These are phyloP conservation scores for Odontarrhena argentea DNA, from an alignment of 345 rosid species.

Conservation along the genomic window DNA sequence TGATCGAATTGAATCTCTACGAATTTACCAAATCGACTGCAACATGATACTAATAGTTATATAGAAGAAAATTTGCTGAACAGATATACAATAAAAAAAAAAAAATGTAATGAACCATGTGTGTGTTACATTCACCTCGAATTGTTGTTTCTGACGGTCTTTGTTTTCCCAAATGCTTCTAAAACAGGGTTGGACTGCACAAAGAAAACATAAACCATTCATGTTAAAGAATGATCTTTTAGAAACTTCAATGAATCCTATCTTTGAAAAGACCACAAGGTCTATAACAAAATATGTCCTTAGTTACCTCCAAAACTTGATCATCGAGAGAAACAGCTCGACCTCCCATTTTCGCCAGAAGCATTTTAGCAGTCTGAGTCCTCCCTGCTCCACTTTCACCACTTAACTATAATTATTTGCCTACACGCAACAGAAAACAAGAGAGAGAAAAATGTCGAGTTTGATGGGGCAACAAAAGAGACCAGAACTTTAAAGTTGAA, in stretches of 20 bases:
- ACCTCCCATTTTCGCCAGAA: slow-evolving; percentile 98
- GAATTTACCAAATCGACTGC: slow-evolving; percentile 96
- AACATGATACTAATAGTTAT: slow-evolving; percentile 35
- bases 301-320: slow-evolving; percentile 88
- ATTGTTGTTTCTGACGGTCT: slow-evolving; percentile 96
- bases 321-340: slow-evolving; percentile 91
- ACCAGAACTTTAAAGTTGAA: slow-evolving; percentile 18
- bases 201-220: slow-evolving; percentile 28
- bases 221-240: slow-evolving; percentile 7
- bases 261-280: slow-evolving; percentile 22
- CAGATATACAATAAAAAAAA: neutral
- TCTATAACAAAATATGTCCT: neutral
- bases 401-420: slow-evolving; percentile 86
- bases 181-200: slow-evolving; percentile 96
- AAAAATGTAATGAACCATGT: neutral
- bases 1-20: slow-evolving; percentile 96
- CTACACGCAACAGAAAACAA: slow-evolving; percentile 43
- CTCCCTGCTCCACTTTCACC: slow-evolving; percentile 99
- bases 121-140: slow-evolving; percentile 61
- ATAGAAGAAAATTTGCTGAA: slow-evolving; percentile 12
- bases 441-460: neutral
- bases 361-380: slow-evolving; percentile 90
- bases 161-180: slow-evolving; percentile 98
- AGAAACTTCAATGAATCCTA: neutral
- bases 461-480: slow-evolving; percentile 4